These are phyloP conservation scores for Spatholobus suberectus DNA, from an alignment of 306 rosid genomes.

Conservation along the genomic window DNA sequence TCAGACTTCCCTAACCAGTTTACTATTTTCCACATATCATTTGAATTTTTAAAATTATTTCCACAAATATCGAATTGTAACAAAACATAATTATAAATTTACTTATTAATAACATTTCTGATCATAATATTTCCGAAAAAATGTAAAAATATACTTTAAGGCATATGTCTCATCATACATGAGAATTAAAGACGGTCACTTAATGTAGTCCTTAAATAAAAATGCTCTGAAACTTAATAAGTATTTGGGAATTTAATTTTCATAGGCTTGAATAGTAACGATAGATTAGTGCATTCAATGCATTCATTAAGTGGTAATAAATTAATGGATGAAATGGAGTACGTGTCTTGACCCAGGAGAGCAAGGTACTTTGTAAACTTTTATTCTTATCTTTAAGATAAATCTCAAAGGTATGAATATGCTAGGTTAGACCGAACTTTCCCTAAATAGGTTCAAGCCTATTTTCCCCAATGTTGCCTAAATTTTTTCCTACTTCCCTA, in stretches of 20 bases:
- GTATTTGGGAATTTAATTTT: no score
- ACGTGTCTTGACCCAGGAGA: neutral
- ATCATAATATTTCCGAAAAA: neutral
- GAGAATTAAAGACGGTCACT: neutral
- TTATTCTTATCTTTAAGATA: neutral
- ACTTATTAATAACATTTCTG: neutral
- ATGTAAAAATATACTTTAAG: neutral
- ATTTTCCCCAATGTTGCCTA: neutral
- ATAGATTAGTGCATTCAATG: neutral
- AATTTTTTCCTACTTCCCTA: neutral
- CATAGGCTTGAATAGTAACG: no score
- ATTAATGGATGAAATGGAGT: neutral
- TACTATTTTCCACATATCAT: neutral
- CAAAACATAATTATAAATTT: neutral
- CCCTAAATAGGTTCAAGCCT: neutral
- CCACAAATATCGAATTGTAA: neutral
- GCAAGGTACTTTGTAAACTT: neutral
- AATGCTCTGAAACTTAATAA: no score
- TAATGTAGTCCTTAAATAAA: neutral
- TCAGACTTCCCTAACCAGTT: neutral
- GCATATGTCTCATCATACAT: neutral
- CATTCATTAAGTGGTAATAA: neutral
- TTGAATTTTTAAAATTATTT: neutral
- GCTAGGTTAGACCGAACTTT: neutral
- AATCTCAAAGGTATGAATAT: neutral